These are phyloP conservation scores for Saccharomycopsis selenospora DNA, from an alignment of 805 yeast species.

Conservation along the genomic window DNA sequence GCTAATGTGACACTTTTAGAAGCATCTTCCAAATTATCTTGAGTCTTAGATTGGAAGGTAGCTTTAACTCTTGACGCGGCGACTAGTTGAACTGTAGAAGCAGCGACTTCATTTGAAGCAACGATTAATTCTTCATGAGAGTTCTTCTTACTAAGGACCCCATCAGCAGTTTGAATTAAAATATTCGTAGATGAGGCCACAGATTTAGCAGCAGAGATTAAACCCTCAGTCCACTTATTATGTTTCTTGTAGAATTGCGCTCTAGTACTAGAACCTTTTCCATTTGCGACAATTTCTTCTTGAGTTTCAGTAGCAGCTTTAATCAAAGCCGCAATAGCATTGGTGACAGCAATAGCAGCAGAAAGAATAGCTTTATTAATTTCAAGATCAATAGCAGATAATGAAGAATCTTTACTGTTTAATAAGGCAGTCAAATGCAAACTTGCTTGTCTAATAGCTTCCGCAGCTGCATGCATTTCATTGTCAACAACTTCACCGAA, in stretches of 20 bases:
- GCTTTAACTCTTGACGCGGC: slow-evolving; percentile 89
- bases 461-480: slow-evolving; percentile 68
- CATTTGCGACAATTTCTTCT: slow-evolving; percentile 67
- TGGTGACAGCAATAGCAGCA: slow-evolving; percentile 74
- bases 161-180: slow-evolving; percentile 82
- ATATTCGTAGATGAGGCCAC: slow-evolving; percentile 78
- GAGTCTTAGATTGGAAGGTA: slow-evolving; percentile 65
- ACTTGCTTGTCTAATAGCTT: slow-evolving; percentile 60
- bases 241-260: slow-evolving; percentile 80
- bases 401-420: slow-evolving; percentile 39
- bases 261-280: slow-evolving; percentile 55
- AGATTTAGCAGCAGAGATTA: slow-evolving; percentile 80
- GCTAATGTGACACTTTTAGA: slow-evolving; percentile 67
- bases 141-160: slow-evolving; percentile 56
- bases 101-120: slow-evolving; percentile 86
- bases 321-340: slow-evolving; percentile 66
- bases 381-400: slow-evolving; percentile 52
- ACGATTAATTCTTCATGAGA: slow-evolving; percentile 80
- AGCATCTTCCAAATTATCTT: slow-evolving; percentile 62
- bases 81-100: slow-evolving; percentile 86
- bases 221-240: slow-evolving; percentile 90
- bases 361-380: slow-evolving; percentile 70
- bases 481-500: slow-evolving; percentile 63
- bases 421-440: slow-evolving; percentile 48
- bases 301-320: slow-evolving; percentile 75